Percentiles rank a stretch among this genome's conserved stretches.
Evolutionary conservation across 2,329 filamentous ascomycete species (phyloP).

Genomic region (Talaromyces sp.): DNA sequence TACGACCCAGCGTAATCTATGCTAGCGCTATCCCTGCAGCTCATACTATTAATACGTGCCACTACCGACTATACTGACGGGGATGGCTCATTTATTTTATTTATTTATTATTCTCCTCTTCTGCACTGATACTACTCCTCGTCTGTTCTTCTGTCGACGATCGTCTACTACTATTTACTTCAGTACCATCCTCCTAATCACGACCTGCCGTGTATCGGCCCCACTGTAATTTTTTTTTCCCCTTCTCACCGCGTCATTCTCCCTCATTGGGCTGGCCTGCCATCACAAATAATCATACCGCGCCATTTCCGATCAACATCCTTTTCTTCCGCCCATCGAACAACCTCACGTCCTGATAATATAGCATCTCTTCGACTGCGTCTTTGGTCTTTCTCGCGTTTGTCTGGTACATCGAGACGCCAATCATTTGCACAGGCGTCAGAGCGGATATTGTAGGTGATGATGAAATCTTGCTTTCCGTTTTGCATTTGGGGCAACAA

Average conservation of each 20-base stretch:
- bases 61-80: constrained; percentile 8
- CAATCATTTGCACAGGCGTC: background rate
- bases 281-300: constrained; percentile 13
- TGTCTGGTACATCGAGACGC: constrained; percentile 1
- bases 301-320: constrained; percentile 11
- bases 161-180: background rate
- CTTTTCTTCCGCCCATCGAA: background rate
- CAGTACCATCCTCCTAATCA: background rate
- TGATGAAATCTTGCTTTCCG: background rate
- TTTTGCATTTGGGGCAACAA: background rate
- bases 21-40: constrained; percentile 4
- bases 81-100: constrained; percentile 1
- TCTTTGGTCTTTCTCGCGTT: background rate
- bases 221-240: constrained; percentile 10
- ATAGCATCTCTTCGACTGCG: background rate
- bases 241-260: constrained; percentile 15
- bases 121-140: too few relatives aligned
- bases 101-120: constrained; percentile 1
- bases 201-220: constrained; percentile 8
- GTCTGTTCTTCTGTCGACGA: background rate
- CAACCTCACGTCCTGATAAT: background rate
- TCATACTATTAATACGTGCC: constrained; percentile 9
- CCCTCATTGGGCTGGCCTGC: constrained; percentile 14
- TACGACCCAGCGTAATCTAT: constrained; percentile 1
- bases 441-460: background rate